A percentile compares a stretch with the other conserved stretches of the same genome.
Evolutionary conservation across 2,329 filamentous ascomycete species (phyloP).

Genomic region (Xylariaceae sp.): DNA sequence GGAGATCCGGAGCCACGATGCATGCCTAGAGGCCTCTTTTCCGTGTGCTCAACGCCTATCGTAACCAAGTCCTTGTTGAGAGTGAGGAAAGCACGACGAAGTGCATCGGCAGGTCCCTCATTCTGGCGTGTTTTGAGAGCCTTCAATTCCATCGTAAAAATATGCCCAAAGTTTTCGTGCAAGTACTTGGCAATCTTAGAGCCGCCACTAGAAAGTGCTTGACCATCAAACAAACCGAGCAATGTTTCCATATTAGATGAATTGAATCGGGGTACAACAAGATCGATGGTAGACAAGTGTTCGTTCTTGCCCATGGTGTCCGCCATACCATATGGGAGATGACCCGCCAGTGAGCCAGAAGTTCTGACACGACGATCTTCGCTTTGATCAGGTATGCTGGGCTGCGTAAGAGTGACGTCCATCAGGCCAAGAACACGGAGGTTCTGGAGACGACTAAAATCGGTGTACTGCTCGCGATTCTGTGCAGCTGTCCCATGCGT

Average conservation of each 20-base stretch:
- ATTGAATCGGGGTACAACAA: slow-evolving; percentile 89
- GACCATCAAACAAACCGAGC: slow-evolving; percentile 92
- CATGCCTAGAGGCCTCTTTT: slow-evolving; percentile 61
- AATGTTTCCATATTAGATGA: slow-evolving; percentile 86
- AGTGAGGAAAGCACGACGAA: slow-evolving; percentile 78
- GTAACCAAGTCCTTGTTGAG: slow-evolving; percentile 93
- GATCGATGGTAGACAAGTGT: slow-evolving; percentile 90
- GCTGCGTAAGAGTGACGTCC: slow-evolving; percentile 94
- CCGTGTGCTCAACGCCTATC: slow-evolving; percentile 71
- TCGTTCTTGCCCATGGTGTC: slow-evolving; percentile 90
- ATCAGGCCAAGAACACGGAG: slow-evolving; percentile 87
- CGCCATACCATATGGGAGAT: slow-evolving; percentile 94
- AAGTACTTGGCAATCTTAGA: slow-evolving; percentile 95
- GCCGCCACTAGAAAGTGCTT: slow-evolving; percentile 79
- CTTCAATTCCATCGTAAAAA: slow-evolving; percentile 78
- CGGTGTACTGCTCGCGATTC: slow-evolving; percentile 70
- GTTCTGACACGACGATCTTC: slow-evolving; percentile 93
- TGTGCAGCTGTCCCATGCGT: slow-evolving; percentile 48
- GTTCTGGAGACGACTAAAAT: slow-evolving; percentile 80
- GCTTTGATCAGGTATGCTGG: slow-evolving; percentile 88
- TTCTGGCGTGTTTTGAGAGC: slow-evolving; percentile 58
- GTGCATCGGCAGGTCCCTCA: slow-evolving; percentile 76
- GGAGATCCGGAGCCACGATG: slow-evolving; percentile 68
- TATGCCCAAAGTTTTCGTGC: slow-evolving; percentile 88
- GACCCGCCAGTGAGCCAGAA: slow-evolving; percentile 88